Evolutionary conservation across 2,329 filamentous ascomycete genomes (phyloP).

Genomic region (Phoma sp.): DNA sequence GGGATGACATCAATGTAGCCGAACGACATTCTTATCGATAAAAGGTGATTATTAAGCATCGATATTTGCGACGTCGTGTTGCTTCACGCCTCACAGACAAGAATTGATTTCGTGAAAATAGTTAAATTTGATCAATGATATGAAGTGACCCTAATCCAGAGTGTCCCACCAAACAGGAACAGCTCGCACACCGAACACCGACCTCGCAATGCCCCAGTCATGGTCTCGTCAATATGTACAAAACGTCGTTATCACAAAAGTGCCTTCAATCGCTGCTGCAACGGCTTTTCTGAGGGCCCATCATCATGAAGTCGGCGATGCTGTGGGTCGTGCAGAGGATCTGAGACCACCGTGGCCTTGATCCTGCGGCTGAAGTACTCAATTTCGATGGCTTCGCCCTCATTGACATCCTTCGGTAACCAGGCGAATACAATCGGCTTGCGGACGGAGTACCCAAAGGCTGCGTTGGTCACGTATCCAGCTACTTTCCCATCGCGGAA

Average conservation of each 20-base stretch:
- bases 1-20: conserved; percentile 31
- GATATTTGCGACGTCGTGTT: no score
- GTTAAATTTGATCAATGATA: no score
- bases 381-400: conserved; percentile 62
- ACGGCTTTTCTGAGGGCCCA: conserved; percentile 22
- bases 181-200: conserved; percentile 1
- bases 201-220: conserved; percentile 18
- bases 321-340: conserved; percentile 57
- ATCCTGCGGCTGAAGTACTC: conserved; percentile 66
- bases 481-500: conserved; percentile 54
- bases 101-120: no score
- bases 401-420: conserved; percentile 55
- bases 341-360: conserved; percentile 59
- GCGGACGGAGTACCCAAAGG: conserved; percentile 64
- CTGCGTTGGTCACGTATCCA: conserved; percentile 67
- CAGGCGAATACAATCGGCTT: conserved; percentile 67
- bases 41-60: not conserved
- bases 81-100: no score
- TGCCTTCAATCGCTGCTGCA: conserved; percentile 32
- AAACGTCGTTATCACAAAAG: conserved; percentile 21
- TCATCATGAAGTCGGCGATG: conserved; percentile 45
- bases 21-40: conserved; percentile 1
- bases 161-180: not conserved
- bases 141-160: no score
- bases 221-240: conserved; percentile 20